Base-by-base conservation (phyloP, 768 basidiomycete species). In the Lactarius tabidus region DNA sequence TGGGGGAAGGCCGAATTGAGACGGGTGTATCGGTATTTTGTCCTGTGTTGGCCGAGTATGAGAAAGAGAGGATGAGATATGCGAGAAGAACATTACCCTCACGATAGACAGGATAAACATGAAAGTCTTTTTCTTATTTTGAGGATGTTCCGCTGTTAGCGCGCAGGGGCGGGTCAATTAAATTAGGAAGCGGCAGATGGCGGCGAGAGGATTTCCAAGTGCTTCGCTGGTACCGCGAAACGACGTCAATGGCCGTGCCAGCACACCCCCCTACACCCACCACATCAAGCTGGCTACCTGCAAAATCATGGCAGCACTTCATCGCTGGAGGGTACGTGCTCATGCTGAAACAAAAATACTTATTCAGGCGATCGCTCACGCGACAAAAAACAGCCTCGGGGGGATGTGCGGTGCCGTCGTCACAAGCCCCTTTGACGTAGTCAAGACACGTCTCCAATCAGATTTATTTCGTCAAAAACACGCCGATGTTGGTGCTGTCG, bases 341-440 rank as follows among this genome's bases (percentile, higher is more conserved):
- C 20, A 26, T 6, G 7, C 14, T 14, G 6, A 14, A 51, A 3
- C 17, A 7, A 48, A 41, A 41, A 41, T 33, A 33, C 7, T 41
- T 26, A 26, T 26, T 51, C n/a, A 51, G 6, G 23, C 23, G 6
- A 51, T 28, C 48, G 23, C 6, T 9, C 48, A 51, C 48, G 15
- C 12, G 2, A 6, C 9, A 48, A 48, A 51, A 51, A 51, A 48
- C 62, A 98, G 96, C 26, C 79, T 98, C 20, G 97, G 96, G 29
- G 97, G 95, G 45, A 96, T 98, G 95, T 93, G 93, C 72, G 97
- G 96, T 38, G 95, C 95, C 20, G 90, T 97, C 65, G 88, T 98
- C 3, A 99, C 97, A 0, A 94, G 93, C 52, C 96, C 97, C 0
- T 96, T 99, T 71, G 97, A 99, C 76, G 94, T 99, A 36, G 95